Percentiles rank a stretch among this genome's conserved stretches.
Evolutionary conservation across 192 early-diverging fungal genomes (phyloP).

Genomic region (Ambispora gerdemannii): DNA sequence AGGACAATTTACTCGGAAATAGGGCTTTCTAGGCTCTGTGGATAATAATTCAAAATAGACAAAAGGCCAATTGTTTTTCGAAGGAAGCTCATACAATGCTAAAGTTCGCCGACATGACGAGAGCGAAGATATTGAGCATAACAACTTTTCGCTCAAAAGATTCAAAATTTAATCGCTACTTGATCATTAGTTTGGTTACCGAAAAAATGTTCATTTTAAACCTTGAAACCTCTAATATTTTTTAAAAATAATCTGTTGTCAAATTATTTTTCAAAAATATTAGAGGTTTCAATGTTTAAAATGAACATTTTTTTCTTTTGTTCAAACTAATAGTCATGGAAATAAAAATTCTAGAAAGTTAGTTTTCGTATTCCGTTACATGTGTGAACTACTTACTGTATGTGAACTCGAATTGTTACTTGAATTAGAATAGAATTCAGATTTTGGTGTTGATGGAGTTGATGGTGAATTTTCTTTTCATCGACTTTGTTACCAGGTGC

Average conservation of each 20-base stretch:
- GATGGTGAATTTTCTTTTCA: not conserved
- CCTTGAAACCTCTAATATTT: too few relatives aligned
- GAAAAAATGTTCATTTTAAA: too few relatives aligned
- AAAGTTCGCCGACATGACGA: not conserved
- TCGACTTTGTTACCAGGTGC: not conserved
- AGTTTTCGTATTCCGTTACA: too few relatives aligned
- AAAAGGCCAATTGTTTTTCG: not conserved
- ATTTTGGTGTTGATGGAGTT: not conserved
- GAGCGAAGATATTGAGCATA: conserved; percentile 11
- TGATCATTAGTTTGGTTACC: not conserved
- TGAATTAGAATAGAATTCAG: not conserved
- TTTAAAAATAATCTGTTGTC: too few relatives aligned
- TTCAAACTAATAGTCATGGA: too few relatives aligned
- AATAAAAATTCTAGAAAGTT: too few relatives aligned
- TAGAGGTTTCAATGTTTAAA: too few relatives aligned
- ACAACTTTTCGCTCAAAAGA: conserved; percentile 9
- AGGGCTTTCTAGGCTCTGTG: not conserved
- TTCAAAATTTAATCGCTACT: not conserved
- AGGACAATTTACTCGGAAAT: not conserved
- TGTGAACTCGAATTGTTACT: not conserved
- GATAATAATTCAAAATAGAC: not conserved
- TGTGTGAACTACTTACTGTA: too few relatives aligned
- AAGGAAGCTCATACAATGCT: not conserved
- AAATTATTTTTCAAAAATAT: too few relatives aligned
- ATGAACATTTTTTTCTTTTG: too few relatives aligned